Conservation (phyloP, 2,329 filamentous ascomycete species). For the Calonectria montana region DNA sequence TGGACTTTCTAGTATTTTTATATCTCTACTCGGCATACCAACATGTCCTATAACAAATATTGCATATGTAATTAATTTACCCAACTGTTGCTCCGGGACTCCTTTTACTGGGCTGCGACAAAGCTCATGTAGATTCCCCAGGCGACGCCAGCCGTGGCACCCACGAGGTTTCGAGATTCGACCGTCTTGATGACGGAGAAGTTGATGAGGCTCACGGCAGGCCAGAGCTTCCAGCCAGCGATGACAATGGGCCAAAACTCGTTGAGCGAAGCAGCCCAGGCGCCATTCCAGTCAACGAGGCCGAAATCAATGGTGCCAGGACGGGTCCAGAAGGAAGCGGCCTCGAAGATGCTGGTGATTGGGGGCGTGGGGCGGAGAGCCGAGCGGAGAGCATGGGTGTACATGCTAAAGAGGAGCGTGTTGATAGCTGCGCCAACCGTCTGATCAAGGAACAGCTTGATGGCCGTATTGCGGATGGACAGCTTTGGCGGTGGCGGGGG, state of each 20-base stretch:
- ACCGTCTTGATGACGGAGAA: constrained; percentile 78
- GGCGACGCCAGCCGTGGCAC: constrained; percentile 75
- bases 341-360: constrained; percentile 50
- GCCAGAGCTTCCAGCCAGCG: constrained; percentile 79
- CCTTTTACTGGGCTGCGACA: constrained; percentile 53
- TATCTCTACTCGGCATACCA: no score
- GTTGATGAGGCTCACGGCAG: constrained; percentile 75
- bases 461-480: constrained; percentile 71
- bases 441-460: constrained; percentile 78
- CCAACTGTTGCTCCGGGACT: neutral
- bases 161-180: constrained; percentile 76
- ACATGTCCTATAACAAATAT: no score
- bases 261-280: constrained; percentile 56
- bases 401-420: constrained; percentile 71
- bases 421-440: constrained; percentile 74
- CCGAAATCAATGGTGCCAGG: constrained; percentile 56
- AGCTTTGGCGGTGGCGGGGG: constrained; percentile 54
- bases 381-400: constrained; percentile 66
- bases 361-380: constrained; percentile 58
- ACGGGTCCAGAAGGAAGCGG: constrained; percentile 49
- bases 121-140: constrained; percentile 84
- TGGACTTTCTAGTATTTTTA: no score
- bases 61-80: neutral
- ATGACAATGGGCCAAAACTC: constrained; percentile 74
- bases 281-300: constrained; percentile 57